Evolutionary conservation across 2,329 filamentous ascomycete species (phyloP).

Genomic region (Escovopsis sp.): DNA sequence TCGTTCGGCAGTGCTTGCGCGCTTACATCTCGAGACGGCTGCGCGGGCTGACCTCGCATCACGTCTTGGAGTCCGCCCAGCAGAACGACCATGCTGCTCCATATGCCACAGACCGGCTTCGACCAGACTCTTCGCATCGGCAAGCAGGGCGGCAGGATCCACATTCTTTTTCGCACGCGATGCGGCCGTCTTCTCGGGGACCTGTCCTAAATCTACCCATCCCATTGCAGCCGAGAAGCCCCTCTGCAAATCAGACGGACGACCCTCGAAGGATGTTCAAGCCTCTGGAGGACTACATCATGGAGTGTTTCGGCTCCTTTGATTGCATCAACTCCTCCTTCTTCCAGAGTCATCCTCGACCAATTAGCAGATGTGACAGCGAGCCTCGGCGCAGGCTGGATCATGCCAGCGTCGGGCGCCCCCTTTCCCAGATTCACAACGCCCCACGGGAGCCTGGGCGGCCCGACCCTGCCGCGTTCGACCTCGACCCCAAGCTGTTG

Average conservation of each 20-base stretch:
- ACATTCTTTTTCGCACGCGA: slow-evolving; percentile 27
- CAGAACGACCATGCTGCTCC: not conserved
- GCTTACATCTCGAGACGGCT: slow-evolving; percentile 16
- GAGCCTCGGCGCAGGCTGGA: slow-evolving; percentile 15
- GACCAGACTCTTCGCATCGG: slow-evolving; percentile 1
- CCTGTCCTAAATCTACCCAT: slow-evolving; percentile 5
- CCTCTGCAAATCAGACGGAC: slow-evolving; percentile 7
- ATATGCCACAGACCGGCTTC: slow-evolving; percentile 4
- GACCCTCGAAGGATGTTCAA: slow-evolving; percentile 52
- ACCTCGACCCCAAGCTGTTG: slow-evolving; percentile 60
- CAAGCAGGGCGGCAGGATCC: slow-evolving; percentile 5
- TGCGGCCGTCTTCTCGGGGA: slow-evolving; percentile 17
- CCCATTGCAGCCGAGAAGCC: slow-evolving; percentile 7
- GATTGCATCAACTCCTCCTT: slow-evolving; percentile 69
- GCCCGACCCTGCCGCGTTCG: slow-evolving; percentile 17
- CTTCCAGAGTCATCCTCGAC: slow-evolving; percentile 28
- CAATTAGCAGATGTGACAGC: slow-evolving; percentile 8
- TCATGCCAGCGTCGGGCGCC: slow-evolving; percentile 7
- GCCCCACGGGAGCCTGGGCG: slow-evolving; percentile 8
- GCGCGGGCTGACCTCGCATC: slow-evolving; percentile 1
- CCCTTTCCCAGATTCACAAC: slow-evolving; percentile 14
- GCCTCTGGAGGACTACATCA: slow-evolving; percentile 62
- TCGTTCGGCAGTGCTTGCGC: slow-evolving; percentile 19
- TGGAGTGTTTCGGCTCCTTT: slow-evolving; percentile 50
- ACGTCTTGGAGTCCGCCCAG: slow-evolving; percentile 4